phyloP scores from a whole-genome alignment of 257 asterid genomes.

The Paraleonurus japonicus region DNA sequence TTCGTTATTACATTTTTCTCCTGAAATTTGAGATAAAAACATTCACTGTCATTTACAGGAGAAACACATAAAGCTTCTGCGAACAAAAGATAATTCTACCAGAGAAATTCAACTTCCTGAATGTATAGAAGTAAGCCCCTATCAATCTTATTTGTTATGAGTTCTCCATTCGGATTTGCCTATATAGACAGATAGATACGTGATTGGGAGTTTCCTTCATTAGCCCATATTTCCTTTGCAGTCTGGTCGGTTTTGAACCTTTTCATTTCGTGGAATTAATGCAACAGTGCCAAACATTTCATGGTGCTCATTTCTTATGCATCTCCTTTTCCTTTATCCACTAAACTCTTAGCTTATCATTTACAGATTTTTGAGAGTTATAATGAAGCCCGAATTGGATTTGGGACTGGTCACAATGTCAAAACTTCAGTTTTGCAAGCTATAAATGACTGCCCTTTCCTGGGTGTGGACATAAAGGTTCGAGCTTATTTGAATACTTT shows the following conservation, averaged over 20 bases:
- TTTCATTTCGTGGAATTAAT: conserved; percentile 5
- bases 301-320: conserved; percentile 15
- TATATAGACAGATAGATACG: not conserved
- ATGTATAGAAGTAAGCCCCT: conserved; percentile 49
- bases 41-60: conserved; percentile 52
- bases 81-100: conserved; percentile 36
- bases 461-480: conserved; percentile 70
- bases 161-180: not conserved
- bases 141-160: conserved; percentile 6
- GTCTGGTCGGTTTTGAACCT: not conserved
- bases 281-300: conserved; percentile 16
- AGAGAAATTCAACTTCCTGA: conserved; percentile 62
- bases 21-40: conserved; percentile 11
- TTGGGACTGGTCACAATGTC: conserved; percentile 75
- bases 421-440: conserved; percentile 69
- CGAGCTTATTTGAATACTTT: conserved; percentile 6
- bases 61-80: conserved; percentile 53
- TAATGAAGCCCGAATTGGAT: conserved; percentile 74
- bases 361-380: conserved; percentile 63
- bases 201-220: conserved; percentile 11
- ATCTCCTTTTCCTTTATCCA: conserved; percentile 15
- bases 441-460: conserved; percentile 79
- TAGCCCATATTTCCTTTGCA: conserved; percentile 7
- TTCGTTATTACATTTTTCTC: conserved; percentile 17
- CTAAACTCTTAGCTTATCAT: conserved; percentile 27